Percentiles rank a stretch among this genome's conserved stretches.
These are phyloP conservation scores for Ophiostoma australiae DNA, from an alignment of 2,329 filamentous ascomycete species.

Conservation along the genomic window DNA sequence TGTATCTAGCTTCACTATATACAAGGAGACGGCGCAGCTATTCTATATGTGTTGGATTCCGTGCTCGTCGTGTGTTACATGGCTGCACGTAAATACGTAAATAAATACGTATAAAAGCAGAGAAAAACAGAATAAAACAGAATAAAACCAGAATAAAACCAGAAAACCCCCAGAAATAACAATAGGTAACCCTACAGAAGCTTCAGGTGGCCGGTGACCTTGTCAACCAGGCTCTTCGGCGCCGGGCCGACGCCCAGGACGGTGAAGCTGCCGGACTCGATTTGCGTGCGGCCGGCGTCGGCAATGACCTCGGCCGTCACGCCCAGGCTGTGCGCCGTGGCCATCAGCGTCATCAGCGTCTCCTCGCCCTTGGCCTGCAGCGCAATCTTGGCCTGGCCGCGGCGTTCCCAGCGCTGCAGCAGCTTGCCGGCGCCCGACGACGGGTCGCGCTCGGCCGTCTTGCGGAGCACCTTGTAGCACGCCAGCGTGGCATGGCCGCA, in stretches of 20 bases:
- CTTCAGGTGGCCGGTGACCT: slow-evolving; percentile 80
- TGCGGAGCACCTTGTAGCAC: slow-evolving; percentile 81
- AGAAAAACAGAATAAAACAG: background rate
- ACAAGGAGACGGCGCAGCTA: background rate
- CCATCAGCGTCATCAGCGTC: slow-evolving; percentile 68
- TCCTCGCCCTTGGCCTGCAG: slow-evolving; percentile 84
- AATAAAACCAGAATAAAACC: background rate
- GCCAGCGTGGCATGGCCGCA: slow-evolving; percentile 93
- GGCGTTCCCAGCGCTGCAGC: slow-evolving; percentile 76
- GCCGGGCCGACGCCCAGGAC: slow-evolving; percentile 80
- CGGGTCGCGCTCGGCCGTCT: slow-evolving; percentile 47
- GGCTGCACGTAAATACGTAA: background rate
- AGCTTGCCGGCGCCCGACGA: slow-evolving; percentile 54
- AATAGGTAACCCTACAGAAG: slow-evolving; percentile 52
- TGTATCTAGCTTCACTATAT: slow-evolving; percentile 14
- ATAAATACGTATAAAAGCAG: background rate
- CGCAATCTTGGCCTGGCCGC: slow-evolving; percentile 89
- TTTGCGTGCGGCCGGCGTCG: slow-evolving; percentile 96
- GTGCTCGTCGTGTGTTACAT: background rate
- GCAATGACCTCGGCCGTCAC: slow-evolving; percentile 85
- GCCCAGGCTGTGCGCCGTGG: slow-evolving; percentile 74
- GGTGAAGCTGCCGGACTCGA: slow-evolving; percentile 85
- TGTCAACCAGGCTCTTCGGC: slow-evolving; percentile 79
- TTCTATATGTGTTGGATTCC: background rate
- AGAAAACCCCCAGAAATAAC: background rate